Evolutionary conservation across 169 alveolate genomes (phyloP), one percentile per base, ranked within the genome.

Genomic region (Theileria annulata): DNA sequence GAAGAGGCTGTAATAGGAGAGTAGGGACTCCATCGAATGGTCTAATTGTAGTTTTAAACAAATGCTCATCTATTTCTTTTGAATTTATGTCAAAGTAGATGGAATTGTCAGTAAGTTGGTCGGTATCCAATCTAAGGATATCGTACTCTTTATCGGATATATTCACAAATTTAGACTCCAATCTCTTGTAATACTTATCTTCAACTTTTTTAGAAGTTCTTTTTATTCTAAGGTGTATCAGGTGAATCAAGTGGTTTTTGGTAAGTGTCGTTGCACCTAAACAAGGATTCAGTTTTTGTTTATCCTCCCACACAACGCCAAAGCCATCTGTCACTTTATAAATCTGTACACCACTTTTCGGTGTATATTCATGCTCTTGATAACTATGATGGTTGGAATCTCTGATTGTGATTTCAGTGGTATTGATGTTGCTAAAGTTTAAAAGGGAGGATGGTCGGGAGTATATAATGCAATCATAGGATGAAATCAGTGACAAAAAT

Each of bases 291-390:
- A 60, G 33, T 60, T 60, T 60, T 60, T 60, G 69, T 23, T 60
- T 60, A 60, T 60, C 69, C 33, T 60, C 69, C 69, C 69, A 60
- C n/a, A 60, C 33, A 60, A 60, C 37, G 3, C 33, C n/a, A 60
- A n/a, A 27, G 15, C 69, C 69, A 60, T 60, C 69, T 9, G 47
- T 60, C 10, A 60, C 27, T 60, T 60, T 60, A 60, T 1, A 9
- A 13, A 60, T 60, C 6, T n/a, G 69, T 60, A 60, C 69, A 10
- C 69, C 69, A 9, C 69, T 60, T 60, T 60, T 60, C 35, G 69
- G 69, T 60, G 69, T 60, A n/a, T 60, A 60, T 25, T 25, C 37
- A 33, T 60, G 69, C 21, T 60, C 69, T 60, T 60, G 48, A 33
- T 23, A 27, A 1, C 37, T 33, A n/a, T 3, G 8, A 23, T 23